These are phyloP conservation scores for Monilinia fructigena DNA, from an alignment of 2,329 filamentous ascomycete species.

Conservation along the genomic window DNA sequence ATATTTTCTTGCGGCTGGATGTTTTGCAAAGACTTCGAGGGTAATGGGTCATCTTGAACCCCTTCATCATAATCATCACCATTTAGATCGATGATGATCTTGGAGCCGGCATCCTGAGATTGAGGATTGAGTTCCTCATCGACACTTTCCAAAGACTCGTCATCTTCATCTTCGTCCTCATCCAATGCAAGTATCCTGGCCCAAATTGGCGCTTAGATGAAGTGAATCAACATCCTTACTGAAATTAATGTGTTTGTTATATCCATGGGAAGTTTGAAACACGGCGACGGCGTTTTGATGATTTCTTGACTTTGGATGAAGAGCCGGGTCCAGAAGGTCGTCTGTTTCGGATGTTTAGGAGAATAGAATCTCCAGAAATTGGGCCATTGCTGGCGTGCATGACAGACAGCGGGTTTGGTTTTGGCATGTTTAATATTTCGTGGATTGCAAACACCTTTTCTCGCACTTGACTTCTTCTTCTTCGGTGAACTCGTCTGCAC, in stretches of 20 bases:
- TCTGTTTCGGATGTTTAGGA: neutral
- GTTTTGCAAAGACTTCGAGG: neutral
- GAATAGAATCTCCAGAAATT: no score
- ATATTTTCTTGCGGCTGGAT: no score
- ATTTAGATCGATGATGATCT: neutral
- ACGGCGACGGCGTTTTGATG: neutral
- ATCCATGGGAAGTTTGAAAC: neutral
- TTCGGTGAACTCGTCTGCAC: no score
- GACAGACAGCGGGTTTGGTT: no score
- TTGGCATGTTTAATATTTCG: no score
- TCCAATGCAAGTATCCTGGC: neutral
- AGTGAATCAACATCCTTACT: neutral
- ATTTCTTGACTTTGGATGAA: neutral
- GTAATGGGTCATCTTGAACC: neutral
- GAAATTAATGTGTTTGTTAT: neutral
- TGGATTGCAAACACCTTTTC: no score
- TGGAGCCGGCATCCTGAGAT: neutral
- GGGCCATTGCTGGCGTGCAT: no score
- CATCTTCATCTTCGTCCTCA: neutral
- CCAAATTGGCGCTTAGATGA: neutral
- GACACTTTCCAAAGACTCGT: neutral
- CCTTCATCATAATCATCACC: neutral
- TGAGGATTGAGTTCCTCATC: neutral
- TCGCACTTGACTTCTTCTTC: no score
- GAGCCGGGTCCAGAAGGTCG: no score